A percentile compares a stretch with the other conserved stretches of the same genome.
These are phyloP conservation scores for Epichloe elymi DNA, from an alignment of 2,329 filamentous ascomycete genomes.

Conservation along the genomic window DNA sequence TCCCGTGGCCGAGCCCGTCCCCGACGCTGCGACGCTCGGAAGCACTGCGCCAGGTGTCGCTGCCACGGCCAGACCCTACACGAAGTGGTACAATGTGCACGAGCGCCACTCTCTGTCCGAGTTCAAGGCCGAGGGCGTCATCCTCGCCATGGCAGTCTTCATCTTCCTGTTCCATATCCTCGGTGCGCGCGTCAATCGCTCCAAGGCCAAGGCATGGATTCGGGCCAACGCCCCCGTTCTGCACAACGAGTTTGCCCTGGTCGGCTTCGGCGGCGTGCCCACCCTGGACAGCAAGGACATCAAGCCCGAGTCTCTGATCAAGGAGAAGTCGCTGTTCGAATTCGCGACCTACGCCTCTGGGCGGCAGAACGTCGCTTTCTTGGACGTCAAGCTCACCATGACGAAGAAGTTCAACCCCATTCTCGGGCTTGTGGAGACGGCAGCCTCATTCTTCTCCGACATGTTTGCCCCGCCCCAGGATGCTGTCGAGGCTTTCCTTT, in stretches of 20 bases:
- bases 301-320: constrained; percentile 41
- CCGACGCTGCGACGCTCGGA: constrained; percentile 33
- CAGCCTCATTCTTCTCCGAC: constrained; percentile 68
- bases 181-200: constrained; percentile 67
- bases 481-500: constrained; percentile 61
- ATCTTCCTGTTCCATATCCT: constrained; percentile 69
- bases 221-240: constrained; percentile 59
- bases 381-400: constrained; percentile 72
- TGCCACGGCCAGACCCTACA: constrained; percentile 52
- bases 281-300: constrained; percentile 28
- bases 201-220: constrained; percentile 71
- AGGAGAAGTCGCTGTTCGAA: constrained; percentile 79
- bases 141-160: constrained; percentile 61
- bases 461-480: constrained; percentile 57
- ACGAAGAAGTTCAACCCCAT: constrained; percentile 79
- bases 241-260: constrained; percentile 69
- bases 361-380: constrained; percentile 81
- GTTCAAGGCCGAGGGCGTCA: constrained; percentile 76
- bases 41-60: constrained; percentile 32
- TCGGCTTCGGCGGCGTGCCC: constrained; percentile 59
- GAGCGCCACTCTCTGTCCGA: constrained; percentile 75
- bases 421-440: constrained; percentile 45
- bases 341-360: constrained; percentile 82
- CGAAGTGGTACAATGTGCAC: constrained; percentile 94
- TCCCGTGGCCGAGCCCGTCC: constrained; percentile 39